Conservation (phyloP, 208 protist species). For the Polymyxa betae region DNA sequence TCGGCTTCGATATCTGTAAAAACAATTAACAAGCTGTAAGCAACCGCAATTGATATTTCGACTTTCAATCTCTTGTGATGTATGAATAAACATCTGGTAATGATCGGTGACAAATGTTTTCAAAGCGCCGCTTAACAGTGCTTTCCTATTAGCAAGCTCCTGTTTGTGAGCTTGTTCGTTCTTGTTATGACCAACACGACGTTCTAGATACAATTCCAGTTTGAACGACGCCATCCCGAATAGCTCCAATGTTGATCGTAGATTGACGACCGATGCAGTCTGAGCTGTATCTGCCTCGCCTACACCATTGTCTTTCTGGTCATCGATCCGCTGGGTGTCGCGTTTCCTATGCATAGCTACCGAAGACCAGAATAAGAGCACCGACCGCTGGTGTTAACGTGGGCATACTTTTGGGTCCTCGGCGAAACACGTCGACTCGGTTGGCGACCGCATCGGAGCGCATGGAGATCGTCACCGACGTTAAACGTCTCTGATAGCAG, state of each 20-base stretch:
- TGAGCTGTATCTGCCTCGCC: no score
- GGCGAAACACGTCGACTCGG: no score
- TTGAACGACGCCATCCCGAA: slow-evolving; percentile 1
- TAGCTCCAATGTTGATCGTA: slow-evolving; percentile 28
- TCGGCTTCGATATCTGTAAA: slow-evolving; percentile 36
- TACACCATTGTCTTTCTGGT: no score
- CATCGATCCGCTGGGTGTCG: no score
- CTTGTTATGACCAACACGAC: background rate
- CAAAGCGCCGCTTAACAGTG: slow-evolving; percentile 31
- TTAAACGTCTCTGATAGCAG: no score
- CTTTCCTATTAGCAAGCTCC: slow-evolving; percentile 8
- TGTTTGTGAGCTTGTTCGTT: background rate
- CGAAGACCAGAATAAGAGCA: no score
- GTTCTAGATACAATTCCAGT: background rate
- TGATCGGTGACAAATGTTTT: slow-evolving; percentile 33
- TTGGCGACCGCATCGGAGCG: no score
- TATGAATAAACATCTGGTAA: slow-evolving; percentile 31
- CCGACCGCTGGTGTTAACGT: no score
- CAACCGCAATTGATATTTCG: background rate
- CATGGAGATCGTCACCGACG: no score
- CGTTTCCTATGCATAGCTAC: no score
- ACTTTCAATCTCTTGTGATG: slow-evolving; percentile 36
- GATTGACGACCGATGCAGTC: no score
- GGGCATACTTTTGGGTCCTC: no score
- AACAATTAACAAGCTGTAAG: background rate